These are phyloP conservation scores for Cercis canadensis DNA, from an alignment of 306 rosid species.

Conservation along the genomic window DNA sequence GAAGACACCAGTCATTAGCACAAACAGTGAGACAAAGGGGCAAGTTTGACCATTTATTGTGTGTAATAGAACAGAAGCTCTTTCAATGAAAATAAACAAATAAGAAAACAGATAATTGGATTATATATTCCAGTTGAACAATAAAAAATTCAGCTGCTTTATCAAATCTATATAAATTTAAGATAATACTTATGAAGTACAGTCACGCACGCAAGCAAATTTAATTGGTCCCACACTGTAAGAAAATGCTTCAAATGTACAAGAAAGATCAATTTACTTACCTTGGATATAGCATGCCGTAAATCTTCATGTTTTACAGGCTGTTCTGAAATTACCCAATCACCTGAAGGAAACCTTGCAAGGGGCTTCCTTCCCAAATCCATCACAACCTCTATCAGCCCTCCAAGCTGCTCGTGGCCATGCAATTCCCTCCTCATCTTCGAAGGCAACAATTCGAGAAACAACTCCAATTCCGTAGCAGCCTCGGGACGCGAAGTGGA, in stretches of 20 bases:
- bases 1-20: conserved; percentile 14
- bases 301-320: conserved; percentile 70
- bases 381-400: conserved; percentile 89
- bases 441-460: conserved; percentile 73
- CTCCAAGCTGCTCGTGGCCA: conserved; percentile 66
- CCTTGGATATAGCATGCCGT: conserved; percentile 86
- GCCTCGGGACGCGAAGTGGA: conserved; percentile 55
- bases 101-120: neutral
- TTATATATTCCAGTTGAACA: neutral
- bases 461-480: conserved; percentile 64
- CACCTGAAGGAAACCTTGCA: conserved; percentile 93
- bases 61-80: neutral
- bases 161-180: neutral
- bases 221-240: neutral
- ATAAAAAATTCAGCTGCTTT: conserved; percentile 15
- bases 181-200: neutral
- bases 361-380: conserved; percentile 92
- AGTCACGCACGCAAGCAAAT: neutral
- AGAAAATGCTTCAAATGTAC: conserved; percentile 5
- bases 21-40: conserved; percentile 9
- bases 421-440: conserved; percentile 68
- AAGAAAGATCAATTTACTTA: conserved; percentile 24
- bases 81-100: conserved; percentile 8
- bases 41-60: conserved; percentile 12
- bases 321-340: conserved; percentile 80